Conservation (phyloP, 306 rosid species). For the Oemleria cerasiformis region DNA sequence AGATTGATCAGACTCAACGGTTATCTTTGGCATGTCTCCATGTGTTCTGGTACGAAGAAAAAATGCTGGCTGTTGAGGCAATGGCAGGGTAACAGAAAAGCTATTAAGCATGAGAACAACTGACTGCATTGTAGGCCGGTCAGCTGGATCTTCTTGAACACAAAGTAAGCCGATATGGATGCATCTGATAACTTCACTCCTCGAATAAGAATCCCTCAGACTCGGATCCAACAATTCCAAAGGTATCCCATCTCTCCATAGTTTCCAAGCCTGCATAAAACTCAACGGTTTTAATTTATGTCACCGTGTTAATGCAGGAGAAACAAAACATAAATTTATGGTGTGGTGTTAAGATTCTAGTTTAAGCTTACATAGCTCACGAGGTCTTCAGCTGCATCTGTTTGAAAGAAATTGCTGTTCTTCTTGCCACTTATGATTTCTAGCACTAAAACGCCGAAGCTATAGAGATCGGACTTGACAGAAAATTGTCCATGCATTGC, state of each 20-base stretch:
- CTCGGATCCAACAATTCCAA: slow-evolving; percentile 33
- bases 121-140: slow-evolving; percentile 50
- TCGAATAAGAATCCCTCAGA: slow-evolving; percentile 19
- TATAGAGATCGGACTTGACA: slow-evolving; percentile 26
- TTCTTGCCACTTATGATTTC: slow-evolving; percentile 28
- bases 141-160: slow-evolving; percentile 43
- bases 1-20: neutral
- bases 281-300: no score
- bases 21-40: neutral
- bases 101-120: slow-evolving; percentile 45
- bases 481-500: slow-evolving; percentile 9
- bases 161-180: slow-evolving; percentile 50
- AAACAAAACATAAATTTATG: neutral
- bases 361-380: slow-evolving; percentile 4
- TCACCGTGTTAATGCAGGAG: neutral
- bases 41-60: slow-evolving; percentile 17
- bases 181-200: slow-evolving; percentile 43
- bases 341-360: neutral
- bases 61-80: slow-evolving; percentile 36
- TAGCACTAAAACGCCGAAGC: slow-evolving; percentile 26
- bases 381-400: slow-evolving; percentile 4
- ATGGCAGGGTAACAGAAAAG: slow-evolving; percentile 26
- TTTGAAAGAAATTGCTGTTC: slow-evolving; percentile 8
- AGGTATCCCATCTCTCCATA: slow-evolving; percentile 29
- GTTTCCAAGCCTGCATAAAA: slow-evolving; percentile 41